A percentile compares a stretch with the other conserved stretches of the same genome.
Conservation (phyloP, 2,329 filamentous ascomycete genomes). For the Neonectria neomacrospora region DNA sequence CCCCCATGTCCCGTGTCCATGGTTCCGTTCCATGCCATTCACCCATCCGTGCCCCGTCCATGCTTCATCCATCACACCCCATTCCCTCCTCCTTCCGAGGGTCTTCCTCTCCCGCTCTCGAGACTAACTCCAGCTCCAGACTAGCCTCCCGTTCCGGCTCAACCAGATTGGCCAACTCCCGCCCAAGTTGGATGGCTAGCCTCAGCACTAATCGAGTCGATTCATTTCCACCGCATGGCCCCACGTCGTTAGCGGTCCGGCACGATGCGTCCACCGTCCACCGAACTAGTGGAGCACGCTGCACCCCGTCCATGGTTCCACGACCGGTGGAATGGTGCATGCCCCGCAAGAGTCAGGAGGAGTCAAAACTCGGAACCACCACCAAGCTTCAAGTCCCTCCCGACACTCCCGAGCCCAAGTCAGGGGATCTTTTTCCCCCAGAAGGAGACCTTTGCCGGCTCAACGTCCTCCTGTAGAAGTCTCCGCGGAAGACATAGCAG, state of each 20-base stretch:
- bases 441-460: slow-evolving; percentile 3
- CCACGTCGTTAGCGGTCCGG: slow-evolving; percentile 27
- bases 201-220: slow-evolving; percentile 8
- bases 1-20: not conserved
- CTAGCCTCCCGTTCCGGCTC: not conserved
- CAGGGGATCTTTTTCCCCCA: slow-evolving; percentile 2
- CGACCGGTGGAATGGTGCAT: not conserved
- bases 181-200: not conserved
- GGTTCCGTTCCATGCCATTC: not conserved
- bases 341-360: not conserved
- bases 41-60: not conserved
- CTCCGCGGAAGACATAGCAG: not conserved
- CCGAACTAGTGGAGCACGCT: slow-evolving; percentile 10
- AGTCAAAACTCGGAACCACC: too few relatives aligned
- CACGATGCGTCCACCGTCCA: slow-evolving; percentile 20
- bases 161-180: not conserved
- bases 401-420: slow-evolving; percentile 1
- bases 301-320: too few relatives aligned
- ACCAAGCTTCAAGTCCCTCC: not conserved
- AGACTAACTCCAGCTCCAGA: too few relatives aligned
- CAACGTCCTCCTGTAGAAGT: not conserved
- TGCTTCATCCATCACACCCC: not conserved
- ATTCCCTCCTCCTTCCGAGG: not conserved
- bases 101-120: not conserved
- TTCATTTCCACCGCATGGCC: slow-evolving; percentile 19